Evolutionary conservation across 441 rosid species (phyloP).

Genomic region (Populus hybrid): DNA sequence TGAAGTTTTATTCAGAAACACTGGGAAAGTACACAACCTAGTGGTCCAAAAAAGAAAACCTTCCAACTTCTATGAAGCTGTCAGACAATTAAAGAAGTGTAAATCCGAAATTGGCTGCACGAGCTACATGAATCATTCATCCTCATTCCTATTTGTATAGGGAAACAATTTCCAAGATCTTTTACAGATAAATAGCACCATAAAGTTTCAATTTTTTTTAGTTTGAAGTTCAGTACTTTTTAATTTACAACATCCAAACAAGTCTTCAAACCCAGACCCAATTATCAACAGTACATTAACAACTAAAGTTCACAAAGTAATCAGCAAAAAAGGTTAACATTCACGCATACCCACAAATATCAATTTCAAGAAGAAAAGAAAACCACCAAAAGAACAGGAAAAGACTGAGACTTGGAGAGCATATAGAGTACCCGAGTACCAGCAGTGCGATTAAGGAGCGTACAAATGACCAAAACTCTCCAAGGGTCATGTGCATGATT

Average conservation of each 20-base stretch:
- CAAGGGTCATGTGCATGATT: conserved; percentile 74
- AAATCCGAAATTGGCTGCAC: background rate
- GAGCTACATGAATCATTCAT: background rate
- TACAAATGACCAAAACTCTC: conserved; percentile 74
- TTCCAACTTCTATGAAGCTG: background rate
- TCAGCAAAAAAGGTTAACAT: background rate
- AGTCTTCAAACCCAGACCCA: background rate
- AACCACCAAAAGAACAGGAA: background rate
- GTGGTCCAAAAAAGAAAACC: background rate
- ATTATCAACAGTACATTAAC: background rate
- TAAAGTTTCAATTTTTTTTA: no score
- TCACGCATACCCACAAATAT: background rate
- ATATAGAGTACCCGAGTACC: conserved; percentile 48
- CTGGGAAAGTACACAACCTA: background rate
- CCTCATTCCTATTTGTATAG: background rate
- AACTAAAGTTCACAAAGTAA: background rate
- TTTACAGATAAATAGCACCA: background rate
- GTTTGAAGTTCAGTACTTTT: background rate
- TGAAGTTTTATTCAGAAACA: background rate
- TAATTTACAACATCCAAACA: background rate
- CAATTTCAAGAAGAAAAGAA: background rate
- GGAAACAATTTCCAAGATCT: background rate
- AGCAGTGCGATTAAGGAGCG: conserved; percentile 71
- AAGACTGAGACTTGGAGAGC: background rate
- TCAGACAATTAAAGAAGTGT: no score